Conservation (phyloP, 208 protist species). For the Leptomonas seymouri region DNA sequence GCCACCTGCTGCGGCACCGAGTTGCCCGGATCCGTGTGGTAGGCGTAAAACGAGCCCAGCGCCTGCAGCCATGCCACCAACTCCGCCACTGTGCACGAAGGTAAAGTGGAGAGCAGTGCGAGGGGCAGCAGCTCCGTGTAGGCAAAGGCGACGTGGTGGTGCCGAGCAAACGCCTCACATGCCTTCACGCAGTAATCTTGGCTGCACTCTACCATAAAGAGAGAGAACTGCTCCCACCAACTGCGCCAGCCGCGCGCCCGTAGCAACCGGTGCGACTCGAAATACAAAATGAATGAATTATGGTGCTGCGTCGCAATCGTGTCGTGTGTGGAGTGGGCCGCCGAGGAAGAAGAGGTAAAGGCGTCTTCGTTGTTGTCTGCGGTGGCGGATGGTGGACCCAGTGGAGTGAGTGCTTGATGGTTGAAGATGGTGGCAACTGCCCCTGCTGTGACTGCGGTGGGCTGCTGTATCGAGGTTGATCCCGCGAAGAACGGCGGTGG, state of each 20-base stretch:
- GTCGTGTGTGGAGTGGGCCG: constrained; percentile 1
- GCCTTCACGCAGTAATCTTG: constrained; percentile 54
- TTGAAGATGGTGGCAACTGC: neutral
- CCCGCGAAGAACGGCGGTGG: constrained; percentile 1
- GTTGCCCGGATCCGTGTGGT: constrained; percentile 35
- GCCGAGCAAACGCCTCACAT: constrained; percentile 57
- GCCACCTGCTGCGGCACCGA: constrained; percentile 68
- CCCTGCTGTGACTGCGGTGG: neutral
- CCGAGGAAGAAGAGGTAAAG: neutral
- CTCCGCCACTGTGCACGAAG: constrained; percentile 41
- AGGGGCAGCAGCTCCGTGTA: constrained; percentile 76
- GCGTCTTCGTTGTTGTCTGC: neutral
- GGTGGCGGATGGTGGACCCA: neutral
- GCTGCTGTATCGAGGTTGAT: constrained; percentile 9
- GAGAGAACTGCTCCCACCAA: constrained; percentile 77
- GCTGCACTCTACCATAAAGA: constrained; percentile 60
- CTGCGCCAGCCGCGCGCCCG: constrained; percentile 48
- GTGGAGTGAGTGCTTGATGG: neutral
- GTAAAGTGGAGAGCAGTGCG: constrained; percentile 70
- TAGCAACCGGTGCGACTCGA: constrained; percentile 53
- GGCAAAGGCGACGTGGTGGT: constrained; percentile 64
- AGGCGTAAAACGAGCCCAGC: constrained; percentile 54
- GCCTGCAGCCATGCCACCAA: constrained; percentile 59
- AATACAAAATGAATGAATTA: constrained; percentile 35
- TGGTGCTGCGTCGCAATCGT: constrained; percentile 15